Conservation (phyloP, 805 yeast genomes). For the Metschnikowia matae region DNA sequence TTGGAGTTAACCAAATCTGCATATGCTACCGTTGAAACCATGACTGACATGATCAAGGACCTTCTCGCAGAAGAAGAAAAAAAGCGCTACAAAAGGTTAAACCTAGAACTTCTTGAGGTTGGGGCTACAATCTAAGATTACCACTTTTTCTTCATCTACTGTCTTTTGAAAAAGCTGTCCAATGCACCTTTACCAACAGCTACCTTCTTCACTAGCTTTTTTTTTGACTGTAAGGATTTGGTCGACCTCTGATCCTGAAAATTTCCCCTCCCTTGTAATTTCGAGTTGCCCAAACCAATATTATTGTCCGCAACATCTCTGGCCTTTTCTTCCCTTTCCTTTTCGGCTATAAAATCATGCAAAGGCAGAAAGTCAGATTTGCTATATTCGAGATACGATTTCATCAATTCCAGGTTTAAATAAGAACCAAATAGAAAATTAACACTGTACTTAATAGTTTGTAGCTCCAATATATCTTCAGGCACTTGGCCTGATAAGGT, state of each 20-base stretch:
- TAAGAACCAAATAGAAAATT: conserved; percentile 45
- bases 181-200: conserved; percentile 63
- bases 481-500: conserved; percentile 25
- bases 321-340: conserved; percentile 20
- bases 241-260: conserved; percentile 19
- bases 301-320: conserved; percentile 24
- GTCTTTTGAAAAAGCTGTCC: conserved; percentile 60
- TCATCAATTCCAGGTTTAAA: conserved; percentile 27
- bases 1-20: conserved; percentile 70
- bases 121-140: conserved; percentile 28
- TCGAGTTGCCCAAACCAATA: conserved; percentile 16
- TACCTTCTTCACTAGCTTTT: conserved; percentile 35
- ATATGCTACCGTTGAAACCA: conserved; percentile 51
- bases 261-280: conserved; percentile 1
- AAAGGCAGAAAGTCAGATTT: conserved; percentile 21
- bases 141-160: conserved; percentile 8
- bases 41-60: conserved; percentile 61
- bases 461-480: conserved; percentile 28
- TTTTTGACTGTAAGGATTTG: conserved; percentile 19
- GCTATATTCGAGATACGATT: conserved; percentile 16
- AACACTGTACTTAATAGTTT: conserved; percentile 40
- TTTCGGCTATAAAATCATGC: conserved; percentile 15
- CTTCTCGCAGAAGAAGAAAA: conserved; percentile 53
- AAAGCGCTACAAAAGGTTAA: conserved; percentile 36
- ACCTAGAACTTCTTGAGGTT: conserved; percentile 33